Base-by-base conservation (phyloP, 2,329 filamentous ascomycete species). In the Penicillium concentricum region DNA sequence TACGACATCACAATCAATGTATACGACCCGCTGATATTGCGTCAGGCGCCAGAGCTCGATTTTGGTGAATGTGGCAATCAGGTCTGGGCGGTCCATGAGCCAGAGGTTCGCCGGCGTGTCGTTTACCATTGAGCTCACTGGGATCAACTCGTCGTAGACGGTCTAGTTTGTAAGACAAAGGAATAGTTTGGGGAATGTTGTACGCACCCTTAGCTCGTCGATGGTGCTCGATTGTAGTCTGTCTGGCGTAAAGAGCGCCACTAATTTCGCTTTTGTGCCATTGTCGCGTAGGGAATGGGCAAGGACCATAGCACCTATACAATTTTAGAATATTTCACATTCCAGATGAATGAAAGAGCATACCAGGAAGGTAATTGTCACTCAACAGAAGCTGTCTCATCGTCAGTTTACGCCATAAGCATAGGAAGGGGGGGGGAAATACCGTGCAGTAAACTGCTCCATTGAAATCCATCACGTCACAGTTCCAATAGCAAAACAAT, bases 1-100 rank as follows among this genome's bases (percentile, higher is more conserved):
- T n/a, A 99, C 89, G 39, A 96, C 85, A 69, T 99, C 94, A 60
- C 92, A 90, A 72, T 99, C 94, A 61, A 99, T 82, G 75, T 97
- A 99, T 56, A 99, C 90, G 55, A 99, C 91, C 77, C 89, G 93
- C 63, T 88, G 86, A 75, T 93, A 99, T 70, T 96, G 91, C 3
- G 85, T 88, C 75, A 92, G 89, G 63, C 88, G 90, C 94, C 94
- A 99, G 18, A 99, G 82, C 64, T 91, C 87, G 76, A 99, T 92
- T 79, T 99, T 99, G 65, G 94, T 97, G 71, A 97, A 97, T 61
- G 92, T 90, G 28, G 92, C 93, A 69, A 93, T 87, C 49, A 99
- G 82, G 70, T 99, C 94, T 61, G 87, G 84, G 51, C 94, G 90
- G 72, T 92, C 87, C 92, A 99, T 97, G 54, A 97, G 84, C 74